phyloP scores from a whole-genome alignment of 306 rosid genomes.

The Cucumis cinereus region DNA sequence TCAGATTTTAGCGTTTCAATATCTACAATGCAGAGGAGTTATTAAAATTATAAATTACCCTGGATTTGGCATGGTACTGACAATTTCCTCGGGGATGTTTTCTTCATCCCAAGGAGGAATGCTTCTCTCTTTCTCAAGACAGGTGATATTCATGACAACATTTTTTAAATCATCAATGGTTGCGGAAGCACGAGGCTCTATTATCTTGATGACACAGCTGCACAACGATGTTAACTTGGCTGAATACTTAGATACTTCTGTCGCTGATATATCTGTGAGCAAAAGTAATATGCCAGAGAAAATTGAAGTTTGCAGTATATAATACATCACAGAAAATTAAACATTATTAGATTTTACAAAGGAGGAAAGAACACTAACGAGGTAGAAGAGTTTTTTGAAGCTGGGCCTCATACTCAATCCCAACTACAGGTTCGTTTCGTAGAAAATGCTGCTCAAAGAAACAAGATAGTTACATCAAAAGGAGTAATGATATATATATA shows the following conservation, averaged over 20 bases:
- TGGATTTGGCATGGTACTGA: slow-evolving; percentile 53
- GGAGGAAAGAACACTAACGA: slow-evolving; percentile 36
- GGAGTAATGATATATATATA: not conserved
- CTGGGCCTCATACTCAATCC: slow-evolving; percentile 92
- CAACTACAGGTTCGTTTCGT: slow-evolving; percentile 72
- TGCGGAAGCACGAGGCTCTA: slow-evolving; percentile 76
- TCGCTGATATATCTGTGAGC: slow-evolving; percentile 49
- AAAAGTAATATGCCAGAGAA: slow-evolving; percentile 19
- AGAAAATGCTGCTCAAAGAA: slow-evolving; percentile 75
- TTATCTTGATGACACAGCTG: slow-evolving; percentile 92
- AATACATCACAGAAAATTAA: not conserved
- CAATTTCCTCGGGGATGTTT: slow-evolving; percentile 88
- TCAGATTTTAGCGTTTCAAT: not conserved
- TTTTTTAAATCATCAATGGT: slow-evolving; percentile 62
- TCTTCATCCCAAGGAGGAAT: slow-evolving; percentile 80
- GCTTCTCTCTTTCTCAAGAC: slow-evolving; percentile 53
- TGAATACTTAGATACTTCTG: slow-evolving; percentile 66
- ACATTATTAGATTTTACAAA: not conserved
- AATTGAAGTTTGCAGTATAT: not conserved
- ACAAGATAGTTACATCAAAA: slow-evolving; percentile 9
- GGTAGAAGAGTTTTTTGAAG: slow-evolving; percentile 94
- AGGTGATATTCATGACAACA: slow-evolving; percentile 45
- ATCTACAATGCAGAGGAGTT: slow-evolving; percentile 1
- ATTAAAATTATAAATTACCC: slow-evolving; percentile 43
- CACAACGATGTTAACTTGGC: slow-evolving; percentile 54